Conservation (phyloP, 78 protist genomes). For the Polysphondylium violaceum region DNA sequence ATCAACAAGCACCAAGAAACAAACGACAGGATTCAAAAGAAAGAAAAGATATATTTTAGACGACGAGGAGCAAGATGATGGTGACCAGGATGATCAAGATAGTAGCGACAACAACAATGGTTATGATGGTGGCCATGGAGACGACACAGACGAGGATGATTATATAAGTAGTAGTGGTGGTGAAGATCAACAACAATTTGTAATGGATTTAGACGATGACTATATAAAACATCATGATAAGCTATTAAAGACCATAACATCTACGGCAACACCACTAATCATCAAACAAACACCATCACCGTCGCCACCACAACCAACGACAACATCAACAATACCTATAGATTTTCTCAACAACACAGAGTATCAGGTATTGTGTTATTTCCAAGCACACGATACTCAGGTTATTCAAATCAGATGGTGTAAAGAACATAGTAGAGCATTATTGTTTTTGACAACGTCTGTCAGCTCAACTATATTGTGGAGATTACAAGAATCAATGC, state of each 20-base stretch:
- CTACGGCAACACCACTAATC: not conserved
- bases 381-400: conserved; percentile 63
- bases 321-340: conserved; percentile 10
- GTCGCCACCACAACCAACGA: not conserved
- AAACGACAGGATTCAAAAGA: not conserved
- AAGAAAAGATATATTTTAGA: not conserved
- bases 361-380: conserved; percentile 32
- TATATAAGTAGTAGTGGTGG: not conserved
- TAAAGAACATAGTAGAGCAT: conserved; percentile 7
- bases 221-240: not conserved
- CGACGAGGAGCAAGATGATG: not conserved
- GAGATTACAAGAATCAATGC: conserved; percentile 48
- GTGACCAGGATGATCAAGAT: not conserved
- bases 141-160: not conserved
- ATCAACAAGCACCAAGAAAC: not conserved
- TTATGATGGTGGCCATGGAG: not conserved
- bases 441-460: conserved; percentile 39
- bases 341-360: not conserved
- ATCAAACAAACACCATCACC: not conserved
- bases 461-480: conserved; percentile 44
- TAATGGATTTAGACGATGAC: not conserved
- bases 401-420: conserved; percentile 68
- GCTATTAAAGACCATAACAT: not conserved
- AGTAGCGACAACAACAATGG: not conserved
- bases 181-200: not conserved